Evolutionary conservation across 306 rosid species (phyloP), one percentile per base, ranked within the genome.

Genomic region (Sechiopsis laciniata): DNA sequence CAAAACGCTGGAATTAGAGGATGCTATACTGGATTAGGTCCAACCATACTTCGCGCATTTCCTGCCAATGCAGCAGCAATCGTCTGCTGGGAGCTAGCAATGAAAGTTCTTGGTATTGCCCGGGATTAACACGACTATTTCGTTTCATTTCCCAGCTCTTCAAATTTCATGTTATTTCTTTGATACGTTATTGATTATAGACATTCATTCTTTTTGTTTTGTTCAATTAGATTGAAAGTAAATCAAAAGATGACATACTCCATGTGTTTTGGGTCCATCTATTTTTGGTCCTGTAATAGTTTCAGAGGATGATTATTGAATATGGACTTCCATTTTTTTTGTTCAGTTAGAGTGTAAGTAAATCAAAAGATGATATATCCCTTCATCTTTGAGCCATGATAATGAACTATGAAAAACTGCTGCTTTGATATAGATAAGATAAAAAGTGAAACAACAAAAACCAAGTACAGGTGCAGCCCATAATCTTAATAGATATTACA

Each of bases 31-130:
- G 99, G 99, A 73, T 81, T 94, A 26, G 92, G 92, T 68, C 99
- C 99, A 32, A 94, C 99, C 0, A 8, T 91, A 48, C 77, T 79
- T 71, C 88, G 99, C 64, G 99, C 96, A 51, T 87, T 94, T 80
- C 97, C 99, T 9, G 97, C 99, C 72, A 94, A 91, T 74, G 97
- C 99, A 53, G 91, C 92, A 3, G 92, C 97, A 46, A 94, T 89
- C 17, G 97, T 91, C 20, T 80, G 90, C 71, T 93, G 97, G 97
- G 98, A 93, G 90, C 85, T 90, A 57, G 94, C 97, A 42, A 73
- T 87, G 74, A 93, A 93, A 86, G 72, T 90, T 48, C 76, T 93
- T 55, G 90, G 96, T 77, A 60, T 88, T 78, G 80, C 69, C 78
- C 90, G 78, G 45, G 90, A 85, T 24, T 88, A 45, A 84, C 77